Conservation (phyloP, 1,284 basidiomycete genomes). For the Heterobasidion irregulare region DNA sequence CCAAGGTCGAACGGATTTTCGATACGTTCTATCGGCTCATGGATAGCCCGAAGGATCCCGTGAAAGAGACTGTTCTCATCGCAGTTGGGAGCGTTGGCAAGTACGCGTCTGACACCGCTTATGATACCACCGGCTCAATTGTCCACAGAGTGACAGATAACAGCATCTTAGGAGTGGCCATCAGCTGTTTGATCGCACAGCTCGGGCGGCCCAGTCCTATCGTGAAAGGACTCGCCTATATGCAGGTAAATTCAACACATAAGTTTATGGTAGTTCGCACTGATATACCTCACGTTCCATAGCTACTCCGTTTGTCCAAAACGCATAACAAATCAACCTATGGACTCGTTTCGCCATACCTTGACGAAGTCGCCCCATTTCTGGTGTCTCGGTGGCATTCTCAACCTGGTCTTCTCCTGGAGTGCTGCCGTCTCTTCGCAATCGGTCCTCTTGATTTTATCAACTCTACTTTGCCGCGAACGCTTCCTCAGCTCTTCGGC, state of each 20-base stretch:
- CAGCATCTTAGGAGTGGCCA: slow-evolving; percentile 48
- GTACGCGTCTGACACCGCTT: slow-evolving; percentile 29
- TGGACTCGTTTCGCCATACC: slow-evolving; percentile 60
- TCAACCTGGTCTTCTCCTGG: slow-evolving; percentile 50
- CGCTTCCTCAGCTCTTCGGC: slow-evolving; percentile 67
- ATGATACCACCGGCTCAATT: background rate
- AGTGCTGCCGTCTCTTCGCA: slow-evolving; percentile 57
- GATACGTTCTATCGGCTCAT: slow-evolving; percentile 39
- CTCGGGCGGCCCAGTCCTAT: slow-evolving; percentile 61
- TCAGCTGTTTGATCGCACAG: slow-evolving; percentile 63
- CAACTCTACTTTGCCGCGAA: slow-evolving; percentile 52
- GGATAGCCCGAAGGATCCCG: slow-evolving; percentile 30
- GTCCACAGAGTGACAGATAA: slow-evolving; percentile 36
- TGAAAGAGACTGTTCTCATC: slow-evolving; percentile 55
- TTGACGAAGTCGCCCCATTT: slow-evolving; percentile 61
- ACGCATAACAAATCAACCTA: slow-evolving; percentile 61
- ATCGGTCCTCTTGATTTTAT: slow-evolving; percentile 58
- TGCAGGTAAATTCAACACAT: slow-evolving; percentile 42
- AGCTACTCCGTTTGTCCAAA: slow-evolving; percentile 58
- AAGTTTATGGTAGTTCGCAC: background rate
- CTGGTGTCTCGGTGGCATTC: slow-evolving; percentile 52
- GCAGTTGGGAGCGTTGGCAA: slow-evolving; percentile 54
- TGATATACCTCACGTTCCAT: slow-evolving; percentile 4
- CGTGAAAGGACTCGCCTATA: slow-evolving; percentile 59
- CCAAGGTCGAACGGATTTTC: slow-evolving; percentile 35